Base-by-base conservation (phyloP, 176 grass and related monocot species). In the Echinochloa phyllopogon region DNA sequence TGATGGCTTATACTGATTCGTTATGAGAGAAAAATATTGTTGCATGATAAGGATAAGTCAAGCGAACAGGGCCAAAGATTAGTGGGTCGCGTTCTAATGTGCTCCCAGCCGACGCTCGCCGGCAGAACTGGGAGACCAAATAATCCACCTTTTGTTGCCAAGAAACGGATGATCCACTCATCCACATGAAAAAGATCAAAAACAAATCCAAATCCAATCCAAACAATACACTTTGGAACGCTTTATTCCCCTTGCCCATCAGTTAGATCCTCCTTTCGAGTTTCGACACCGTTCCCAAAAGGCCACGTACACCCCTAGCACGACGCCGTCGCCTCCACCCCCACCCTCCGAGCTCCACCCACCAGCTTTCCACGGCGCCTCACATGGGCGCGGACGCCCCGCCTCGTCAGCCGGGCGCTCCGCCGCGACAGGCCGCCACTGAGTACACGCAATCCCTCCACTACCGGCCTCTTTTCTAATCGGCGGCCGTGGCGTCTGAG, bases 321-420 rank as follows among this genome's bases (percentile, higher is more conserved):
- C 64, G 65, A n/a, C 72, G 75, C 76, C 82, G 79, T 65, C 41
- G 62, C 75, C 65, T 87, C 85, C 78, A 47, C 37, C 56, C 76
- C 45, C 38, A 50, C 33, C 62, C 45, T 77, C 73, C 59, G 21
- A 38, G 1, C 64, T 74, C 63, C 36, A 69, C 9, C 69, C 48
- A 4, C 62, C 45, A 8, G 45, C 87, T 92, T 94, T 89, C 85
- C 87, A 89, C 81, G 76, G 75, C 89, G 86, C 74, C 74, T 79
- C 92, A 94, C 92, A 90, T 92, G 92, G 87, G 57, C 85, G 36
- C 89, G 64, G 75, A 66, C 74, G 67, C 82, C 53, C 72, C 41
- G 52, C 70, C 60, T 74, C 55, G 87, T 90, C 81, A 77, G 53
- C 87, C n/a, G 40, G 36, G 48, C 58, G 42, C 75, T 43, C 81